Conservation (phyloP, 805 yeast genomes). For the Pichia sporocuriosa region DNA sequence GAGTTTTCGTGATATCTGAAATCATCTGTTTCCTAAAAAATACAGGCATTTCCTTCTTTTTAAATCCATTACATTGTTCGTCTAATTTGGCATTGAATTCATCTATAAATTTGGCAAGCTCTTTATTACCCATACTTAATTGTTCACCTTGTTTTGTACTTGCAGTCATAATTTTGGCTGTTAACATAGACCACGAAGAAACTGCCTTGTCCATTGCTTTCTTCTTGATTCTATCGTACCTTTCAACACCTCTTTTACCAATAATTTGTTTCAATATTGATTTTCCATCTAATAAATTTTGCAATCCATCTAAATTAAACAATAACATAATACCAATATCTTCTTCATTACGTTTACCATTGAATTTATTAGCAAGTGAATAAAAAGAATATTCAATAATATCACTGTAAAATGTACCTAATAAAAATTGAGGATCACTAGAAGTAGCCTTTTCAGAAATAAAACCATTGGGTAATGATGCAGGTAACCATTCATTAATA, state of each 20-base stretch:
- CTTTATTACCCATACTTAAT: constrained; percentile 57
- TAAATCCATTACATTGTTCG: constrained; percentile 60
- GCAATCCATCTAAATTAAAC: constrained; percentile 67
- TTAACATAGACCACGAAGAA: constrained; percentile 73
- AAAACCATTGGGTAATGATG: constrained; percentile 54
- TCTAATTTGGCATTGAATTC: constrained; percentile 82
- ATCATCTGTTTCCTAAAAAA: constrained; percentile 53
- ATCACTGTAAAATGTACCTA: constrained; percentile 69
- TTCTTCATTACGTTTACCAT: constrained; percentile 36
- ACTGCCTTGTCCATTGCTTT: constrained; percentile 67
- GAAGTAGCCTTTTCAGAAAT: constrained; percentile 32
- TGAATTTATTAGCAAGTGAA: constrained; percentile 55
- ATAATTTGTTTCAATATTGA: constrained; percentile 40
- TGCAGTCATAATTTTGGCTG: constrained; percentile 71
- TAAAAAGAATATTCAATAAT: constrained; percentile 67
- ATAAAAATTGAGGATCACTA: constrained; percentile 40
- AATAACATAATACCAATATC: constrained; percentile 64
- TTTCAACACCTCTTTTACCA: constrained; percentile 51
- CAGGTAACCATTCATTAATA: constrained; percentile 70
- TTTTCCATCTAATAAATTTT: constrained; percentile 58
- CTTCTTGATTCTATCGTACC: constrained; percentile 65
- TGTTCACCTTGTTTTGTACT: constrained; percentile 52
- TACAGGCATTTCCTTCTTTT: constrained; percentile 33
- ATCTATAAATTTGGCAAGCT: constrained; percentile 52
- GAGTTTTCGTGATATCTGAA: constrained; percentile 68